phyloP scores from a whole-genome alignment of 2,329 filamentous ascomycete species.

The Diaporthe citrichinensis region DNA sequence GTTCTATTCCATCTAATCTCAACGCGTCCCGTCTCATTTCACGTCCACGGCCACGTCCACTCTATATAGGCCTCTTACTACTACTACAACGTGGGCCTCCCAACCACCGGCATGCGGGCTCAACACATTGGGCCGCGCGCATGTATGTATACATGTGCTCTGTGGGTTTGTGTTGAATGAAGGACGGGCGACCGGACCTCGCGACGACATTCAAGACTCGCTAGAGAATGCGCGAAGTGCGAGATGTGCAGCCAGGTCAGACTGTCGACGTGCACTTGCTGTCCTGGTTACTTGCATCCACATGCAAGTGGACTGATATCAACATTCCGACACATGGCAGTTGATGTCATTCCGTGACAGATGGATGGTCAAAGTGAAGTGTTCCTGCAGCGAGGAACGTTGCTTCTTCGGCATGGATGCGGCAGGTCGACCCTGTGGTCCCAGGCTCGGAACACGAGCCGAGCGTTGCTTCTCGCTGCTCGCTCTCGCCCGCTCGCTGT shows the following conservation, averaged over 20 bases:
- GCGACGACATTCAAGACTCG: background rate
- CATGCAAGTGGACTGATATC: conserved; percentile 5
- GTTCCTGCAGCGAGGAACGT: conserved; percentile 30
- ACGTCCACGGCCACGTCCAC: background rate
- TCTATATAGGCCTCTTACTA: background rate
- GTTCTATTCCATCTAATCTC: conserved; percentile 24
- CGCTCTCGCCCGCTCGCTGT: background rate
- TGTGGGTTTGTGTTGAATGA: background rate
- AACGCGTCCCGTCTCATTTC: conserved; percentile 28
- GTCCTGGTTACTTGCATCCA: background rate
- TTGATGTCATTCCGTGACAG: conserved; percentile 20
- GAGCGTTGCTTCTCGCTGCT: background rate
- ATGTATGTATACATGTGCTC: background rate
- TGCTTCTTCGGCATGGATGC: conserved; percentile 17
- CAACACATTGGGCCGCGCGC: background rate
- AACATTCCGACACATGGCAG: conserved; percentile 13
- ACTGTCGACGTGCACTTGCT: background rate
- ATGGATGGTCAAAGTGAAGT: background rate
- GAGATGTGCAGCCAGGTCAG: conserved; percentile 6
- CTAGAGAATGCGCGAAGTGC: background rate
- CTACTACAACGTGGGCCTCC: background rate
- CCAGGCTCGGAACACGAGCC: conserved; percentile 18
- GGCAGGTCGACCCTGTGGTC: conserved; percentile 4
- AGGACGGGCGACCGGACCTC: background rate
- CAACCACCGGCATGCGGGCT: background rate